phyloP scores from a whole-genome alignment of 2,329 filamentous ascomycete species.

The Stenocarpella maydis region DNA sequence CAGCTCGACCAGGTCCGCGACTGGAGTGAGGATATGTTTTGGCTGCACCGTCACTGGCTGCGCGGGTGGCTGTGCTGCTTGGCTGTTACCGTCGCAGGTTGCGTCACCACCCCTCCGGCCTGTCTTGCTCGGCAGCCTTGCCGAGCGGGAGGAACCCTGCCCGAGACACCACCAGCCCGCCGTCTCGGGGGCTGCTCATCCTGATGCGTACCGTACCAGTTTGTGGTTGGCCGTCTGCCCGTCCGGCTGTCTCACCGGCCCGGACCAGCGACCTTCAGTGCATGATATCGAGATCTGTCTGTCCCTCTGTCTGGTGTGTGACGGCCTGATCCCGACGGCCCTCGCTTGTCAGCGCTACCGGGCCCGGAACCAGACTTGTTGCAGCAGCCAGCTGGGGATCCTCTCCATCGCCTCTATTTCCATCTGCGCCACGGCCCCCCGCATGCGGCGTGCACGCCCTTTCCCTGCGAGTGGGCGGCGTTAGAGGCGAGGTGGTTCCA shows the following conservation, averaged over 20 bases:
- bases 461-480: slow-evolving; percentile 8
- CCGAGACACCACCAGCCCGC: too few species aligned
- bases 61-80: too few species aligned
- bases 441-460: neutral
- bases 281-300: neutral
- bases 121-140: slow-evolving; percentile 21
- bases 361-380: neutral
- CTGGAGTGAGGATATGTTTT: neutral
- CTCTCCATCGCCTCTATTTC: neutral
- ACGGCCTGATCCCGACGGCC: neutral
- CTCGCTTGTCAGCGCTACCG: slow-evolving; percentile 9
- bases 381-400: neutral
- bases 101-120: slow-evolving; percentile 4
- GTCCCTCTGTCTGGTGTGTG: neutral
- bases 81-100: neutral
- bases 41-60: neutral
- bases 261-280: slow-evolving; percentile 2
- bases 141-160: slow-evolving; percentile 11
- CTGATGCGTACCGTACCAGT: too few species aligned
- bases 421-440: neutral
- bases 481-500: slow-evolving; percentile 1
- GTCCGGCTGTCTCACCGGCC: slow-evolving; percentile 3
- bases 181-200: too few species aligned
- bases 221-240: too few species aligned
- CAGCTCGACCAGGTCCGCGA: slow-evolving; percentile 7